Conservation (phyloP, 352 stramenopile genomes). For the Plasmopara halstedii region DNA sequence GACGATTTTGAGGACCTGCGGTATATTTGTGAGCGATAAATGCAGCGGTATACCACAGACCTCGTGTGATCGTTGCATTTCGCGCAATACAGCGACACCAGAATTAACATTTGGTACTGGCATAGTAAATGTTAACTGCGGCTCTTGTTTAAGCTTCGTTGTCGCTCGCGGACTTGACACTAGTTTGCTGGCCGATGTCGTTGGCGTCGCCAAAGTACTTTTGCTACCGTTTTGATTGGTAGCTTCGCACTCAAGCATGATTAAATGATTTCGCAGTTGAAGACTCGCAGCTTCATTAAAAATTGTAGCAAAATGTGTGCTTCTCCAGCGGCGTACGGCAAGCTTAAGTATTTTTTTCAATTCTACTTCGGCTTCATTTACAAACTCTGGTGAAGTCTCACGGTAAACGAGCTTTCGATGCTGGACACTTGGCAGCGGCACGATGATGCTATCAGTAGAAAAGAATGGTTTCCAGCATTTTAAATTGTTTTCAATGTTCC, state of each 20-base stretch:
- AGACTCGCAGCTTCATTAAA: constrained; percentile 83
- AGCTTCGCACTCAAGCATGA: constrained; percentile 50
- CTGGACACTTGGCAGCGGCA: constrained; percentile 36
- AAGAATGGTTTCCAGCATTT: constrained; percentile 87
- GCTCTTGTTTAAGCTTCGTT: constrained; percentile 16
- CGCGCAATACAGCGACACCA: constrained; percentile 14
- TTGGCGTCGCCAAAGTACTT: neutral
- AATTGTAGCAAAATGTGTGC: constrained; percentile 63
- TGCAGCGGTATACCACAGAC: constrained; percentile 82
- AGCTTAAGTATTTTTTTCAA: constrained; percentile 78
- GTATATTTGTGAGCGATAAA: constrained; percentile 82
- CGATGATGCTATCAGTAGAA: constrained; percentile 12
- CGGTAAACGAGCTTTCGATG: constrained; percentile 47
- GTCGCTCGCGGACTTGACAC: constrained; percentile 6
- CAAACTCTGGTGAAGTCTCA: constrained; percentile 40
- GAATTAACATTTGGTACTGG: constrained; percentile 6
- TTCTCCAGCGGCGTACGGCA: constrained; percentile 85
- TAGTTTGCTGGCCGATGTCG: neutral
- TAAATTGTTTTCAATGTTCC: constrained; percentile 69
- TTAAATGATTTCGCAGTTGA: constrained; percentile 69
- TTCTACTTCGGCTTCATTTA: constrained; percentile 69
- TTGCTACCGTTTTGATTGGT: constrained; percentile 5
- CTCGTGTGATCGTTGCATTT: constrained; percentile 34
- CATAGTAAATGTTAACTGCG: constrained; percentile 18
- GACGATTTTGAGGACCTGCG: constrained; percentile 72